phyloP scores from a whole-genome alignment of 495 filamentous ascomycete species.

The Lichenothelia convexa region DNA sequence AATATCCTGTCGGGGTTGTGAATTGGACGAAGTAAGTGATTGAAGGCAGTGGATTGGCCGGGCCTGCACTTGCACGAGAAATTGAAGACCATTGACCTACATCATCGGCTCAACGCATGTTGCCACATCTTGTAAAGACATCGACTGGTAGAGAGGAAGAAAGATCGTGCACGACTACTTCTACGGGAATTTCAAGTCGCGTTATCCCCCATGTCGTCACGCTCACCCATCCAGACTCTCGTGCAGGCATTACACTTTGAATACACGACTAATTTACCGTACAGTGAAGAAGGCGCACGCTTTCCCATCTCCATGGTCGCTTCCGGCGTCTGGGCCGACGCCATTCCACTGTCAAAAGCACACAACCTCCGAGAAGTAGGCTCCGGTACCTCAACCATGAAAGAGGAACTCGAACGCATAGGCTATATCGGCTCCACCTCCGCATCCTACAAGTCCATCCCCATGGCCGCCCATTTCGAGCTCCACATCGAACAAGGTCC shows the following conservation, averaged over 20 bases:
- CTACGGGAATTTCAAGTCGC: no score
- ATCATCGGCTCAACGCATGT: no score
- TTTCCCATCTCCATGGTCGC: slow-evolving; percentile 63
- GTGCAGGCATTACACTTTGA: neutral
- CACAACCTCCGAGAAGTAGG: slow-evolving; percentile 40
- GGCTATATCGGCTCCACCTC: slow-evolving; percentile 44
- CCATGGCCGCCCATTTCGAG: slow-evolving; percentile 69
- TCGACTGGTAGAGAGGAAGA: no score
- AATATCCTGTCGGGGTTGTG: slow-evolving; percentile 51
- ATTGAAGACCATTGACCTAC: no score
- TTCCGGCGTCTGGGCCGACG: slow-evolving; percentile 61
- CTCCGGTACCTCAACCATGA: slow-evolving; percentile 38
- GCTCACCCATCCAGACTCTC: neutral
- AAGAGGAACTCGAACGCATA: slow-evolving; percentile 48
- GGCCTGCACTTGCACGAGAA: no score
- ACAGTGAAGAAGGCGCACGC: slow-evolving; percentile 56
- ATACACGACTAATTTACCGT: neutral
- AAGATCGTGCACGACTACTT: no score
- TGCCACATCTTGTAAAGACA: no score
- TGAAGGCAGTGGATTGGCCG: no score
- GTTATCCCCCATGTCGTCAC: no score
- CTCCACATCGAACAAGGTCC: slow-evolving; percentile 72
- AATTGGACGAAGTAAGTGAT: slow-evolving; percentile 62
- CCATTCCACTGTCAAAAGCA: slow-evolving; percentile 42
- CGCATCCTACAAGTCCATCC: slow-evolving; percentile 39